Percentiles rank a stretch among this genome's conserved stretches.
These are phyloP conservation scores for Sapria himalayana DNA, from an alignment of 345 rosid genomes.

Conservation along the genomic window DNA sequence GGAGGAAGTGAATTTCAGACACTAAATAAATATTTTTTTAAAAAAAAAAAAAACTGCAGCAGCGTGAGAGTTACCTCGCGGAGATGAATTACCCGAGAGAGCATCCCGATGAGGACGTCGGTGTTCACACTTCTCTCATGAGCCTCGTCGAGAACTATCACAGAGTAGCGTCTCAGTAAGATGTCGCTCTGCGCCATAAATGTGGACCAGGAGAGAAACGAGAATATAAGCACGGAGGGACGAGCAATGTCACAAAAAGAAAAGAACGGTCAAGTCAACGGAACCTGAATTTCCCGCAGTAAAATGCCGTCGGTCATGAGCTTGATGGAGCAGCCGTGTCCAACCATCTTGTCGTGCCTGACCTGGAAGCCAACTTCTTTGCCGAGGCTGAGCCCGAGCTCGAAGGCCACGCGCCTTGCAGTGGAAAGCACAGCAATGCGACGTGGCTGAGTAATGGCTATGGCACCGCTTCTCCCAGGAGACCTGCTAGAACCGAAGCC, in stretches of 20 bases:
- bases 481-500: conserved; percentile 55
- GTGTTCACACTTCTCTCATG: conserved; percentile 93
- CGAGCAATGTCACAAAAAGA: not conserved
- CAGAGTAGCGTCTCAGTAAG: conserved; percentile 60
- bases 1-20: conserved; percentile 3
- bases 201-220: too few species aligned
- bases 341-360: conserved; percentile 78
- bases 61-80: conserved; percentile 38
- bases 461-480: conserved; percentile 33
- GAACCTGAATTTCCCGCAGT: conserved; percentile 82
- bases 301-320: conserved; percentile 96
- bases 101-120: conserved; percentile 87
- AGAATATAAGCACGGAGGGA: too few species aligned
- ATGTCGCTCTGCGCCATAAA: conserved; percentile 46
- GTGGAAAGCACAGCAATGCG: conserved; percentile 95
- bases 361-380: conserved; percentile 92
- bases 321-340: conserved; percentile 52
- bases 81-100: conserved; percentile 42
- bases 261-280: conserved; percentile 1
- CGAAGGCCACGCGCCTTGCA: conserved; percentile 79
- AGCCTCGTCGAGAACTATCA: conserved; percentile 77
- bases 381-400: conserved; percentile 68
- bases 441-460: conserved; percentile 93
- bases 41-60: not conserved
- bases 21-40: not conserved